phyloP scores from a whole-genome alignment of 2,329 filamentous ascomycete genomes.

The Epichloe amarillans region DNA sequence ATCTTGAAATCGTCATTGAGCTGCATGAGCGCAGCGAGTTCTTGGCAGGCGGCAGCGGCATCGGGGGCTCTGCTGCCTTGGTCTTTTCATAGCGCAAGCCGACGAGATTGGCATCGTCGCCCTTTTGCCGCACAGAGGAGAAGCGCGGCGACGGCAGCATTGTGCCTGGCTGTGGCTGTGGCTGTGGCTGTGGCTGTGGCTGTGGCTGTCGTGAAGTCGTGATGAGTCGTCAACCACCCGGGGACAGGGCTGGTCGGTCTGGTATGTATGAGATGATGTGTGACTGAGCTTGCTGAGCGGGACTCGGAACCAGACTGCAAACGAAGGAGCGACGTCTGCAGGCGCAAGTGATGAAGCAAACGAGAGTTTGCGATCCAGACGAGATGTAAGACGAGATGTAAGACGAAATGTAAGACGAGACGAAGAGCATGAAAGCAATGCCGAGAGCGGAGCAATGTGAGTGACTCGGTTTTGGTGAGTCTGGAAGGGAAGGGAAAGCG shows the following conservation, averaged over 20 bases:
- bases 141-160: conserved; percentile 28
- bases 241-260: too few relatives aligned
- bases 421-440: too few relatives aligned
- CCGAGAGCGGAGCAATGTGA: too few relatives aligned
- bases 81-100: conserved; percentile 49
- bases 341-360: background rate
- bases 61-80: conserved; percentile 42
- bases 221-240: too few relatives aligned
- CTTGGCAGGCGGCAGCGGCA: conserved; percentile 33
- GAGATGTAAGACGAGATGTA: background rate
- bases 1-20: conserved; percentile 8
- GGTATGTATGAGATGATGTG: too few relatives aligned
- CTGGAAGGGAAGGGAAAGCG: too few relatives aligned
- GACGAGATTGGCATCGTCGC: conserved; percentile 36
- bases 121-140: conserved; percentile 29
- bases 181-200: too few relatives aligned
- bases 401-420: background rate
- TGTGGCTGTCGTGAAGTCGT: too few relatives aligned
- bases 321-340: background rate
- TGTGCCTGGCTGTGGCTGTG: too few relatives aligned
- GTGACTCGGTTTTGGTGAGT: too few relatives aligned
- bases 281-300: background rate
- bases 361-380: background rate
- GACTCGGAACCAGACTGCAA: background rate
- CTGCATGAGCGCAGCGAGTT: conserved; percentile 10